A percentile compares a stretch with the other conserved stretches of the same genome.
phyloP scores from a whole-genome alignment of 2,329 filamentous ascomycete species.

The Fusarium sp. region DNA sequence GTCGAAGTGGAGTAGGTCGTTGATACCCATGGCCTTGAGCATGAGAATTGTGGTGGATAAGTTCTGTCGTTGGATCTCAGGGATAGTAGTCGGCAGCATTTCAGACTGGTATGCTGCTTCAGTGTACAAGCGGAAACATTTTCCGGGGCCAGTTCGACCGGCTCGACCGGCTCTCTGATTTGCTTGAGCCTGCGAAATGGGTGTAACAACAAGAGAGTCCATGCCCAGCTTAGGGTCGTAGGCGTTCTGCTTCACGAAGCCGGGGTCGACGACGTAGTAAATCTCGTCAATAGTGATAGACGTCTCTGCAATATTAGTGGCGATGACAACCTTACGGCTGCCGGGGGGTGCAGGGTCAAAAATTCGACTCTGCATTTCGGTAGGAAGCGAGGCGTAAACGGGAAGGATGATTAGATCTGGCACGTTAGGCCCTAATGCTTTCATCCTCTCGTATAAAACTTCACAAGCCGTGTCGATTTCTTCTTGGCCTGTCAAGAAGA shows the following conservation, averaged over 20 bases:
- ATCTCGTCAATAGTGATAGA: constrained; percentile 98
- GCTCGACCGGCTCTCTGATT: constrained; percentile 94
- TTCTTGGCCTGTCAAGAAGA: constrained; percentile 97
- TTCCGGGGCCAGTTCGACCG: constrained; percentile 93
- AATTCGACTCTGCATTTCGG: constrained; percentile 92
- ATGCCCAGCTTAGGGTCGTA: constrained; percentile 98
- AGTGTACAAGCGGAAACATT: constrained; percentile 95
- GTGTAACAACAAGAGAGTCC: constrained; percentile 95
- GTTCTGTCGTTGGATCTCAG: constrained; percentile 96
- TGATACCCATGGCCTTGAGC: constrained; percentile 99
- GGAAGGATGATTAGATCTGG: constrained; percentile 94
- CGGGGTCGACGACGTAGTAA: constrained; percentile 96
- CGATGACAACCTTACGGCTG: constrained; percentile 93
- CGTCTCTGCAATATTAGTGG: constrained; percentile 98
- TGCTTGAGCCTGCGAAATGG: constrained; percentile 96
- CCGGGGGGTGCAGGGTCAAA: constrained; percentile 93
- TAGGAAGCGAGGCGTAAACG: constrained; percentile 94
- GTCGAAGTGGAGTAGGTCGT: constrained; percentile 95
- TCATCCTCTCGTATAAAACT: constrained; percentile 95
- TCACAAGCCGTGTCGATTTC: constrained; percentile 97
- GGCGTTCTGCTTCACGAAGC: constrained; percentile 97
- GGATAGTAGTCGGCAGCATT: constrained; percentile 95
- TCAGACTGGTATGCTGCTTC: constrained; percentile 96
- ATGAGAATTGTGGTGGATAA: constrained; percentile 93
- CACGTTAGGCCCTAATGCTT: constrained; percentile 88